Conservation (phyloP, 2,329 filamentous ascomycete species). For the Colletotrichum zoysiae region DNA sequence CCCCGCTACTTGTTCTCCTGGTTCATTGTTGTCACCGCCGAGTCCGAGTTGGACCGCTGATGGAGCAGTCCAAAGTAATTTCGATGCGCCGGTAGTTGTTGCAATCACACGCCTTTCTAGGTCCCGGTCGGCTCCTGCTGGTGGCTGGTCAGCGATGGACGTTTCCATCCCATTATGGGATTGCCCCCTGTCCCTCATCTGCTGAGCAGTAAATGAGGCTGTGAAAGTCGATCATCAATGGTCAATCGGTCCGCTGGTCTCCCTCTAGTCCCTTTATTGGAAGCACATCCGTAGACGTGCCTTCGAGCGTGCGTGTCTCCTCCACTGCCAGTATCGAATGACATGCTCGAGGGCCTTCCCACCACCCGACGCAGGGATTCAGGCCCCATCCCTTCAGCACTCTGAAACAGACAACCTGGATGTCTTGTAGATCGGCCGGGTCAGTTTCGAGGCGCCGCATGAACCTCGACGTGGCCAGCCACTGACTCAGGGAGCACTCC, state of each 20-base stretch:
- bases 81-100: conserved; percentile 38
- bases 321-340: conserved; percentile 21
- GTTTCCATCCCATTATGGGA: conserved; percentile 30
- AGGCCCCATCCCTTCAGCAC: conserved; percentile 30
- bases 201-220: conserved; percentile 35
- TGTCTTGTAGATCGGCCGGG: conserved; percentile 41
- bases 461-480: conserved; percentile 25
- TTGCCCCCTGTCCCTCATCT: conserved; percentile 32
- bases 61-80: conserved; percentile 30
- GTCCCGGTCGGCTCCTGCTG: conserved; percentile 9
- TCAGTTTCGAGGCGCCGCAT: conserved; percentile 38
- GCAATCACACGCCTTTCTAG: conserved; percentile 33
- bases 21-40: conserved; percentile 34
- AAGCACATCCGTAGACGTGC: background rate
- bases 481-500: conserved; percentile 33
- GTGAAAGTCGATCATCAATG: conserved; percentile 34
- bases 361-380: conserved; percentile 24
- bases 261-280: conserved; percentile 4
- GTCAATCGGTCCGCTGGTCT: conserved; percentile 15
- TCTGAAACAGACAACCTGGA: conserved; percentile 42
- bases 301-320: conserved; percentile 21
- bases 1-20: conserved; percentile 20
- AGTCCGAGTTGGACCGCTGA: conserved; percentile 16
- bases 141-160: conserved; percentile 14
- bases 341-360: conserved; percentile 17